phyloP scores from a whole-genome alignment of 2,329 filamentous ascomycete genomes.

The Elsinoe ampelina region DNA sequence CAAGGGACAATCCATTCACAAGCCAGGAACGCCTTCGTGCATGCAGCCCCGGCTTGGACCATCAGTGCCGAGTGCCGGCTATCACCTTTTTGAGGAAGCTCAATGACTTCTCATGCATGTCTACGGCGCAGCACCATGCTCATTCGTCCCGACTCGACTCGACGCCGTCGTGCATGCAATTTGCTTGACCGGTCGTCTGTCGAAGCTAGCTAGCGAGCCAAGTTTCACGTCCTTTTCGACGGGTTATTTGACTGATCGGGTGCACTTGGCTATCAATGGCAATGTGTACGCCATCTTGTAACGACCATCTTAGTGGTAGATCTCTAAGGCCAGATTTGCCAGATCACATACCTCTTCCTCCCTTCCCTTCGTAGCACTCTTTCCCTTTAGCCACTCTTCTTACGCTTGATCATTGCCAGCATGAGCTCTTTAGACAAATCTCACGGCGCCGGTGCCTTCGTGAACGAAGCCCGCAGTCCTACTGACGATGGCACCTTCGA shows the following conservation, averaged over 20 bases:
- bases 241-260: not conserved
- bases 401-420: not conserved
- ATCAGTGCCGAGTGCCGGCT: not conserved
- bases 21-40: slow-evolving; percentile 1
- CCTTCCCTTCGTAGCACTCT: not conserved
- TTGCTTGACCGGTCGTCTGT: not conserved
- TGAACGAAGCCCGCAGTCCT: not conserved
- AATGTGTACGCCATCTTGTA: not conserved
- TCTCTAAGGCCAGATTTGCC: not conserved
- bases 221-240: slow-evolving; percentile 1
- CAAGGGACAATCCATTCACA: not conserved
- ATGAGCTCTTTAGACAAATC: slow-evolving; percentile 1
- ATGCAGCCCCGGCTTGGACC: not conserved
- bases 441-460: not conserved
- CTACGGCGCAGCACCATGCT: slow-evolving; percentile 1
- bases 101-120: not conserved
- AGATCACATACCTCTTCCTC: not conserved
- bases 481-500: slow-evolving; percentile 2
- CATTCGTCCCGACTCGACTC: not conserved
- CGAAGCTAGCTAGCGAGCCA: not conserved
- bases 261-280: not conserved
- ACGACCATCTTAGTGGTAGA: not conserved
- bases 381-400: slow-evolving; percentile 9
- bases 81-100: slow-evolving; percentile 10
- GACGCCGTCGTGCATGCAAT: not conserved